phyloP scores from a whole-genome alignment of 495 filamentous ascomycete genomes.

The Aspergillus haitiensis region DNA sequence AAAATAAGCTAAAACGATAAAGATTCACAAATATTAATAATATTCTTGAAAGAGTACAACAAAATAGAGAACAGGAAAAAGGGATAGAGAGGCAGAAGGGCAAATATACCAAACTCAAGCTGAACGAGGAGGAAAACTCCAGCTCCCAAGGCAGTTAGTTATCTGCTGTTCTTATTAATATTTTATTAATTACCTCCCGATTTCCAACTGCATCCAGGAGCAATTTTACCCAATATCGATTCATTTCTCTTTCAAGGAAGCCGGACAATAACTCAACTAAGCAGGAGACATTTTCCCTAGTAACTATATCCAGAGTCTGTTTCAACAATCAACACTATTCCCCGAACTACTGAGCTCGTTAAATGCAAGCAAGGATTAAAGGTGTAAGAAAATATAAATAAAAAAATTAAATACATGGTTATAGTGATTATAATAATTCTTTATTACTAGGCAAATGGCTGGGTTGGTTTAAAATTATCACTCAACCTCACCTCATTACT shows the following conservation, averaged over 20 bases:
- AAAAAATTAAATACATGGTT: not conserved
- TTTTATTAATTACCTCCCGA: no score
- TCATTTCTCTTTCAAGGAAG: not conserved
- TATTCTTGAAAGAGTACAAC: no score
- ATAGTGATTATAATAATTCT: no score
- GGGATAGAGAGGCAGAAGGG: not conserved
- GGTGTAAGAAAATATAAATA: not conserved
- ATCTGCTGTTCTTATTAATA: no score
- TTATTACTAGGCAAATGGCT: no score
- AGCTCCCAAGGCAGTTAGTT: no score
- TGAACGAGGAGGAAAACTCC: no score
- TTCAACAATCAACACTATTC: not conserved
- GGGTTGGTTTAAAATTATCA: no score
- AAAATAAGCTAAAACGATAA: not conserved
- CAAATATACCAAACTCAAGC: no score
- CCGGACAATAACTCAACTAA: no score
- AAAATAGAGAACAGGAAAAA: not conserved
- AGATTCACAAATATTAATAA: not conserved
- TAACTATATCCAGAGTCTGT: not conserved
- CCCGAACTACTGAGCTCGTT: not conserved
- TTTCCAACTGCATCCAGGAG: no score
- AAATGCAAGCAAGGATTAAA: not conserved
- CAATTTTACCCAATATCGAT: not conserved
- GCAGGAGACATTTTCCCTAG: not conserved
- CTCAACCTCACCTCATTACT: no score